Base-by-base conservation (phyloP, 2,329 filamentous ascomycete species). In the Aulographum hederae region DNA sequence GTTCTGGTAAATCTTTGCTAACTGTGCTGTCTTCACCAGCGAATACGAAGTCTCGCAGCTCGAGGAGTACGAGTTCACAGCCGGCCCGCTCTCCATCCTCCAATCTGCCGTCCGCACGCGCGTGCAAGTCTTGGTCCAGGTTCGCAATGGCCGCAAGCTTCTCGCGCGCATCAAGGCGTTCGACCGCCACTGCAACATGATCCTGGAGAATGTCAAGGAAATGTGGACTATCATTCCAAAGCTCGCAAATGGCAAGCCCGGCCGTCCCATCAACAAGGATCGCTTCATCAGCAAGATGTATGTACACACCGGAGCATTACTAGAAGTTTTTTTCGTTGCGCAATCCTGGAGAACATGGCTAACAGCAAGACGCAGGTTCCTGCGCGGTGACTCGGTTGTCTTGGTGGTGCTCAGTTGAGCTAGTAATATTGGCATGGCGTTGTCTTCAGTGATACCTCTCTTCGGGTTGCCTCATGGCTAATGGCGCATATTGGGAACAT, bases 101-200 rank as follows among this genome's bases (percentile, higher is more conserved):
- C 86, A 95, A 61, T 94, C 89, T 37, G 89, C 89, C 41, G 89
- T 94, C 36, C 80, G 85, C 53, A 80, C 78, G 41, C 86, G 94
- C 63, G 80, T 78, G 27, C 89, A 95, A 60, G 86, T 98, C 39
- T 73, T 98, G 41, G 94, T 98, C 51, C 93, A 82, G 33, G 86
- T 86, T 61, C 84, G 89, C 43, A 94, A 93, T 70, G 95, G 95
- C 65, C 79, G 86, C 58, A 98, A 98, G 66, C 69, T 98, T 30
- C 75, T 98, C 34, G 89, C 86, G 32, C 78, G 89, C 41, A 86
- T 98, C 50, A 98, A 98, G 66, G 89, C 89, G 5, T 98, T 98
- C 54, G 89, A 98, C 59, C 70, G 89, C 38, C 89, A 98, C 60
- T 95, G 85, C 70, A 98, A 98, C 61, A 95, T 98, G 89, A 80